Conservation (phyloP, 2,329 filamentous ascomycete genomes). For the Aspergillus aculeatinus region DNA sequence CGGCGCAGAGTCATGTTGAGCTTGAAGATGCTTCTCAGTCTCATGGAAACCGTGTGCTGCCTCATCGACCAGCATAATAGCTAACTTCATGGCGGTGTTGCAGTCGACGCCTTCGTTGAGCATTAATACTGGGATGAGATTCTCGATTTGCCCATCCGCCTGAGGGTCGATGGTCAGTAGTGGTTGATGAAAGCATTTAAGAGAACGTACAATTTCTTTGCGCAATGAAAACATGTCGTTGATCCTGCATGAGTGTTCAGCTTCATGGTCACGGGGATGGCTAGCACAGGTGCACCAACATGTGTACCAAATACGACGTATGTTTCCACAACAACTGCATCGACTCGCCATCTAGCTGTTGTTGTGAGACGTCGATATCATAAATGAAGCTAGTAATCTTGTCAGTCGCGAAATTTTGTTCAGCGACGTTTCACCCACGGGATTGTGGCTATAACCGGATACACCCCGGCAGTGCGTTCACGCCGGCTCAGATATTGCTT, state of each 20-base stretch:
- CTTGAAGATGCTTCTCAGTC: background rate
- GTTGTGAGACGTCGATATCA: constrained; percentile 1
- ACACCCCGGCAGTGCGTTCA: constrained; percentile 10
- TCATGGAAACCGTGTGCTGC: background rate
- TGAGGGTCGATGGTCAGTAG: background rate
- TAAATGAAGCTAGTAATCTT: constrained; percentile 2
- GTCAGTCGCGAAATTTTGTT: background rate
- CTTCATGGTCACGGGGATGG: background rate
- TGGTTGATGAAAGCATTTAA: background rate
- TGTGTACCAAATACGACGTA: constrained; percentile 15
- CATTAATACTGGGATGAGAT: constrained; percentile 5
- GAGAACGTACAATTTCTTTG: constrained; percentile 10
- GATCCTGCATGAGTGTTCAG: background rate
- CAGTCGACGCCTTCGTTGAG: background rate
- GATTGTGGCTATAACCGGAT: constrained; percentile 14
- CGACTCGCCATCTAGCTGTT: background rate
- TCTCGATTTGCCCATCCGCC: constrained; percentile 3
- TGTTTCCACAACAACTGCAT: constrained; percentile 11
- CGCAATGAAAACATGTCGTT: constrained; percentile 16
- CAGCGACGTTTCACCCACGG: constrained; percentile 1
- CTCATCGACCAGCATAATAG: background rate
- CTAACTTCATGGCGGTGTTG: background rate
- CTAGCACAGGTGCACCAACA: background rate
- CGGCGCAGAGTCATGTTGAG: background rate
- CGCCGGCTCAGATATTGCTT: constrained; percentile 11